Evolutionary conservation across 2,329 filamentous ascomycete genomes (phyloP), one percentile per base, ranked within the genome.

Genomic region (Lecanicillium sp.): DNA sequence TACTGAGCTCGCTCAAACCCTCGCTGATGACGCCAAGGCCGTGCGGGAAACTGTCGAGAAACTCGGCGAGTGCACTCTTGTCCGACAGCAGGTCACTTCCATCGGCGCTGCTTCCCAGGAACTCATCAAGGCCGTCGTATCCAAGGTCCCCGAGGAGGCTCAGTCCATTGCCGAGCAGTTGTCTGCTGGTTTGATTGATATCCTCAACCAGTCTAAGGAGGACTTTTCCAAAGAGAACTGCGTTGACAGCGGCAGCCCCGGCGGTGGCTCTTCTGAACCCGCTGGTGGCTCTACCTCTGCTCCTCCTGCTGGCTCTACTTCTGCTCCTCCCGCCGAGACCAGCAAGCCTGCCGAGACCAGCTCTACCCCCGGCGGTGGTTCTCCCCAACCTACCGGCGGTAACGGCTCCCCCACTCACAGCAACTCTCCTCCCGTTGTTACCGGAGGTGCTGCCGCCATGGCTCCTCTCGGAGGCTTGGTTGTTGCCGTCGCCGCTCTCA

Each of bases 131-230:
- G 40, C 51, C 29, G 46, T 52, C 29, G 45, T 54, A 14, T 20
- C 31, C 17, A 54, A 53, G 46, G 46, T 52, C 5, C 51, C 51
- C 7, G 35, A 48, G 33, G 46, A 44, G 34, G 45, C 48, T 9
- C 51, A 53, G 44, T 33, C 37, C n/a, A 43, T 54, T 28, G 51
- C 51, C 33, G 29, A 30, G 22, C 50, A 52, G 42, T 44, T 54
- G 14, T 43, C 50, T 2, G 40, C 36, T 3, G 34, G 42, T 29
- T 47, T 54, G 29, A 44, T 46, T 16, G 20, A 41, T 22, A 41
- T 46, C 16, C 39, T 54, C 25, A 20, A 35, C 25, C 40, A 43
- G 6, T 40, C 38, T 28, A 45, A 50, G 33, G 28, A 19, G 36
- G 37, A 40, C 33, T 54, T 54, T 22, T 41, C 38, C 14, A 25